These are phyloP conservation scores for Citrus glauca DNA, from an alignment of 345 rosid species.

Conservation along the genomic window DNA sequence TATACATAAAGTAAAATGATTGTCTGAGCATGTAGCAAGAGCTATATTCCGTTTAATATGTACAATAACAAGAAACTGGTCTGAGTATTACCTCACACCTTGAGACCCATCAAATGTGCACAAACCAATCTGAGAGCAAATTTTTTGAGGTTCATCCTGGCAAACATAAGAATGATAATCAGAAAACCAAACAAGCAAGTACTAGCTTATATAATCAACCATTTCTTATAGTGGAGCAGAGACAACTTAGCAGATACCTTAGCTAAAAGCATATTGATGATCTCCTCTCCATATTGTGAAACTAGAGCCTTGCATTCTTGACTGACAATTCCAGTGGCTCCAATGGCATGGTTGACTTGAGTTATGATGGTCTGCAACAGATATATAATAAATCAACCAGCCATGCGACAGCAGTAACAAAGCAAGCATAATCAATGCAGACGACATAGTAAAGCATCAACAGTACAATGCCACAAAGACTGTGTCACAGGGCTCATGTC, in stretches of 20 bases:
- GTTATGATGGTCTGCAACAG: slow-evolving; percentile 44
- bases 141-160: slow-evolving; percentile 51
- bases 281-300: slow-evolving; percentile 53
- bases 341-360: slow-evolving; percentile 66
- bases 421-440: not conserved
- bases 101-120: slow-evolving; percentile 56
- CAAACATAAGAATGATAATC: not conserved
- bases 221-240: not conserved
- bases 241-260: slow-evolving; percentile 30
- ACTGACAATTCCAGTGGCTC: slow-evolving; percentile 65
- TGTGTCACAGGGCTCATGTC: not conserved
- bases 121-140: slow-evolving; percentile 62
- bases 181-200: slow-evolving; percentile 2
- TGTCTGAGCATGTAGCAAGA: not conserved
- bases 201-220: not conserved
- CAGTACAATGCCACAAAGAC: not conserved
- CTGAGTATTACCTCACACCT: slow-evolving; percentile 46
- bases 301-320: slow-evolving; percentile 64
- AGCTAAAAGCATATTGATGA: slow-evolving; percentile 44
- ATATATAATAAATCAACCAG: not conserved
- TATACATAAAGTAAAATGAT: not conserved
- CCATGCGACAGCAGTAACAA: not conserved
- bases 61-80: not conserved
- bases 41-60: not conserved
- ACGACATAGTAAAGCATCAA: not conserved